A percentile compares a stretch with the other conserved stretches of the same genome.
phyloP scores from a whole-genome alignment of 2,329 filamentous ascomycete genomes.

The Orbilia javanica region DNA sequence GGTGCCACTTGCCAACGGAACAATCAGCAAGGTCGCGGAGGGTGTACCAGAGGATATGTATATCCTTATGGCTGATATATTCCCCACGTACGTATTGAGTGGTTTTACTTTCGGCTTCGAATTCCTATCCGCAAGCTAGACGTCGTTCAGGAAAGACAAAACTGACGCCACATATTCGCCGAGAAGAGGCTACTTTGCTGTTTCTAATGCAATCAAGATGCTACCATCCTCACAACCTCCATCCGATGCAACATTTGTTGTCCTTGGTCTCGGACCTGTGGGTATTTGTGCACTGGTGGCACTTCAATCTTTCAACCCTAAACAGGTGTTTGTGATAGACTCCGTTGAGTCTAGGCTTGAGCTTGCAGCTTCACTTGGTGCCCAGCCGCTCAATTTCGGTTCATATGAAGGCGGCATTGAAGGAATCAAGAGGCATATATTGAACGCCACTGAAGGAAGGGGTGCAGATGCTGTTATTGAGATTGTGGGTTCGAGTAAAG shows the following conservation, averaged over 20 bases:
- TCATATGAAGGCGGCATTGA: constrained; percentile 70
- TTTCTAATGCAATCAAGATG: constrained; percentile 79
- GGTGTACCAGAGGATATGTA: constrained; percentile 76
- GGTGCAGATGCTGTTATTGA: constrained; percentile 89
- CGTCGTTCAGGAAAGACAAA: constrained; percentile 36
- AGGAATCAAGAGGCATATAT: constrained; percentile 76
- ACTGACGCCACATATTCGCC: constrained; percentile 51
- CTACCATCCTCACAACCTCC: constrained; percentile 69
- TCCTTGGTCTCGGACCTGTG: constrained; percentile 87
- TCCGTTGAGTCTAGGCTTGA: constrained; percentile 80
- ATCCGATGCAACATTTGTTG: constrained; percentile 77
- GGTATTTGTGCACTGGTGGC: constrained; percentile 86
- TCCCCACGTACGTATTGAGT: constrained; percentile 72
- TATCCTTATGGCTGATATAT: constrained; percentile 88
- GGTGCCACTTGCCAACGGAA: constrained; percentile 83
- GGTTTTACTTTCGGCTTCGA: constrained; percentile 13
- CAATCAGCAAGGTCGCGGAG: constrained; percentile 79
- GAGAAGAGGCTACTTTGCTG: constrained; percentile 80
- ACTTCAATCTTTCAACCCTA: constrained; percentile 74
- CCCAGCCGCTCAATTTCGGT: constrained; percentile 84
- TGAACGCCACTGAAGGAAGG: constrained; percentile 80
- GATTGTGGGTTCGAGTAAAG: constrained; percentile 78
- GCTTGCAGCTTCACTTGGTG: constrained; percentile 79
- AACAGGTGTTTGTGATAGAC: constrained; percentile 82
- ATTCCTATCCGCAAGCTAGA: constrained; percentile 30